A percentile compares a stretch with the other conserved stretches of the same genome.
Conservation (phyloP, 257 asterid genomes). For the Capsicum rhomboideum region DNA sequence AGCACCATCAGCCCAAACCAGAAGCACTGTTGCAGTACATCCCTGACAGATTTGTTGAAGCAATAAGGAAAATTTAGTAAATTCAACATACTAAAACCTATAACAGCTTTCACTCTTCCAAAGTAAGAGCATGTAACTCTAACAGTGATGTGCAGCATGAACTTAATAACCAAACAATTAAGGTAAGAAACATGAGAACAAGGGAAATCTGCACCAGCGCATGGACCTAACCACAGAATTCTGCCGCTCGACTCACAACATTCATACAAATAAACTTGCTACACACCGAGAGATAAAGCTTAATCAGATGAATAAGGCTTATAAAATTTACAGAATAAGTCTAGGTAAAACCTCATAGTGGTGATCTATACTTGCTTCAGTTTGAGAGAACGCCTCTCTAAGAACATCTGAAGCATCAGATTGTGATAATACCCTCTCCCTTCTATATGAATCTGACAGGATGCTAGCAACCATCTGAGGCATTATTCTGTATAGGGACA, state of each 20-base stretch:
- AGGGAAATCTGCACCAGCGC: background rate
- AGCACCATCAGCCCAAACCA: constrained; percentile 70
- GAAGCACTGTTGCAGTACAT: constrained; percentile 92
- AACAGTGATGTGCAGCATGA: background rate
- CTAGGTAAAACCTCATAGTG: constrained; percentile 69
- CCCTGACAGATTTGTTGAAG: constrained; percentile 58
- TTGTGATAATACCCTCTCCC: constrained; percentile 58
- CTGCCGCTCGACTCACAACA: background rate
- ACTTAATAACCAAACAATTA: background rate
- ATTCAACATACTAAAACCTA: background rate
- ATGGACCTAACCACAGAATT: background rate
- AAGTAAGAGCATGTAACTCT: background rate
- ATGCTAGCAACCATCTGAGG: constrained; percentile 75
- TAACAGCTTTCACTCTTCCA: background rate
- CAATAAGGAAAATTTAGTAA: constrained; percentile 8
- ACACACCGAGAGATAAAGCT: background rate
- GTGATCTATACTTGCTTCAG: constrained; percentile 82
- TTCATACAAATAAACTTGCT: background rate
- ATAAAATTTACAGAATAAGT: background rate
- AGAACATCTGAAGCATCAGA: constrained; percentile 88
- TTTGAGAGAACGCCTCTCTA: constrained; percentile 76
- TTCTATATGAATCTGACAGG: constrained; percentile 67
- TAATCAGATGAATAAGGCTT: background rate
- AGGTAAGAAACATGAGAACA: background rate
- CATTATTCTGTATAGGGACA: constrained; percentile 57